These are phyloP conservation scores for Colletotrichum graminicola DNA, from an alignment of 2,329 filamentous ascomycete species.

Conservation along the genomic window DNA sequence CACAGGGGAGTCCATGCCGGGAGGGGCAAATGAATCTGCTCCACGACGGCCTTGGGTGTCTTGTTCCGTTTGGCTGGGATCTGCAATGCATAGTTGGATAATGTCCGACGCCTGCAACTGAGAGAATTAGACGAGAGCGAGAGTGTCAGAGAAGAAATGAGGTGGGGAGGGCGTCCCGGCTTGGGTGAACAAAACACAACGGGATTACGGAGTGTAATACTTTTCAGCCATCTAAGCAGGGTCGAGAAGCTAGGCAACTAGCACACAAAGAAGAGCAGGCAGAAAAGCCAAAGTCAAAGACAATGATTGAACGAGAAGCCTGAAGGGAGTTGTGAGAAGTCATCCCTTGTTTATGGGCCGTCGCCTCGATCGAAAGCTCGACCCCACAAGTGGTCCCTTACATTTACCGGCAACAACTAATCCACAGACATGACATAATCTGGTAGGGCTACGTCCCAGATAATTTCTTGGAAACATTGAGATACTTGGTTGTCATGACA, in stretches of 20 bases:
- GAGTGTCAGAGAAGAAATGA: constrained; percentile 18
- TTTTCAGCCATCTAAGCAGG: not conserved
- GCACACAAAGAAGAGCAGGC: not conserved
- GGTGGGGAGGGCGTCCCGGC: constrained; percentile 1
- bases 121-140: constrained; percentile 6
- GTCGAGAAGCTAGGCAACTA: not conserved
- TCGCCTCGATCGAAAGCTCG: constrained; percentile 8
- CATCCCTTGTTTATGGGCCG: constrained; percentile 17
- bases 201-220: not conserved
- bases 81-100: constrained; percentile 9
- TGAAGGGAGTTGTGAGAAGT: not conserved
- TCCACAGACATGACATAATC: constrained; percentile 25
- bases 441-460: constrained; percentile 28
- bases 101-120: constrained; percentile 8
- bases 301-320: not conserved
- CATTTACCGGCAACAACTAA: constrained; percentile 13
- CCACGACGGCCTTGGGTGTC: not conserved
- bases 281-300: not conserved
- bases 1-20: not conserved
- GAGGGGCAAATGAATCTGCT: not conserved
- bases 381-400: constrained; percentile 9
- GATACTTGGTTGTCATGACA: constrained; percentile 1
- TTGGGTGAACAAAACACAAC: too few relatives aligned
- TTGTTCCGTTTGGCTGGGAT: constrained; percentile 10
- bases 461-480: constrained; percentile 6